Evolutionary conservation across 2,329 filamentous ascomycete species (phyloP).

Genomic region (Trichoderma sp.): DNA sequence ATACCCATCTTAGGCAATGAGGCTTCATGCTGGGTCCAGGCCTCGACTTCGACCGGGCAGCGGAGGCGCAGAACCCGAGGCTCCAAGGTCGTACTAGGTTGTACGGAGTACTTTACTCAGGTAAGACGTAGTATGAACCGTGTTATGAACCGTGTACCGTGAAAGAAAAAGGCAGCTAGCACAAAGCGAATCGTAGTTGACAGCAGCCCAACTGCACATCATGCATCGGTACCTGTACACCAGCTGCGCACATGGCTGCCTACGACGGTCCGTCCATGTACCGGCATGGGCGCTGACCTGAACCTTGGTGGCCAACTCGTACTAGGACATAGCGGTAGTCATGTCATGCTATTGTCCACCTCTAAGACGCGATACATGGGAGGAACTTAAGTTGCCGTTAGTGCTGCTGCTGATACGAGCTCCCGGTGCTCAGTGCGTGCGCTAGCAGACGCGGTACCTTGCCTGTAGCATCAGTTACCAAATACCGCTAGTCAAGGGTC

Average conservation of each 20-base stretch:
- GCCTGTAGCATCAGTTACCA: neutral
- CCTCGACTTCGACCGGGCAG: neutral
- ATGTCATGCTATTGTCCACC: neutral
- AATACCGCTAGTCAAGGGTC: constrained; percentile 9
- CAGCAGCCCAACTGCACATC: neutral
- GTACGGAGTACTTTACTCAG: neutral
- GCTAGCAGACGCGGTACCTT: neutral
- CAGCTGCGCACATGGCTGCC: neutral
- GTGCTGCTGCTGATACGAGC: neutral
- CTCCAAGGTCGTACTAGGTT: neutral
- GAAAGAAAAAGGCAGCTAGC: neutral
- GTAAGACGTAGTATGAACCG: neutral
- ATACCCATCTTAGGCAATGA: neutral
- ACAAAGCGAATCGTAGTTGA: neutral
- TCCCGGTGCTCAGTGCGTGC: neutral
- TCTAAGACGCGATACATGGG: neutral
- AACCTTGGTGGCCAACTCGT: neutral
- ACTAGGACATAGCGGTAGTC: neutral
- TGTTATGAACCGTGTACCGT: neutral
- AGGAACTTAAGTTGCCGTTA: neutral
- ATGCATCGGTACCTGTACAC: neutral
- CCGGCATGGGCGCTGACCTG: neutral
- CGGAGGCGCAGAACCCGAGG: neutral
- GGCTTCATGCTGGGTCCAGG: neutral
- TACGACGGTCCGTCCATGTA: neutral